Base-by-base conservation (phyloP, 495 filamentous ascomycete species). In the Lophium mytilinum region DNA sequence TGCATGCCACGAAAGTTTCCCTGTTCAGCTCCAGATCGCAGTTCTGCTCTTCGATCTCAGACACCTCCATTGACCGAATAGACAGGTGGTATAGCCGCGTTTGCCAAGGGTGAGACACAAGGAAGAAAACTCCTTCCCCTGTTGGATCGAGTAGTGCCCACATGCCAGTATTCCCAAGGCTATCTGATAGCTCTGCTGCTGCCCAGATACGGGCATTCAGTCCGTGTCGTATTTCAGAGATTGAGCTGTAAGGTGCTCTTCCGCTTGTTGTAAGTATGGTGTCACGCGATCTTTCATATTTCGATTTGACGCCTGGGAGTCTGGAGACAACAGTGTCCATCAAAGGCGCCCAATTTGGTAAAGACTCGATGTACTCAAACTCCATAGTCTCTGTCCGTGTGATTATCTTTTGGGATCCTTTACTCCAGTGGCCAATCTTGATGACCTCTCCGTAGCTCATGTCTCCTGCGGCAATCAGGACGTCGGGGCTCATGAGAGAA, bases 271-370 rank as follows among this genome's bases (percentile, higher is more conserved):
- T 45, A 42, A 71, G 65, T 11, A 72, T 48, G 21, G 42, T 52
- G 6, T 62, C 51, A 19, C 61, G 60, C 5, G 56, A 36, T 11
- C 55, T 41, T 9, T 55, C 36, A 51, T n/a, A 43, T 9, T 24
- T 18, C 7, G 19, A 24, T 19, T 53, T 41, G 14, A 60, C 45
- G 11, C 49, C 47, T 40, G 63, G 54, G 47, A 56, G 50, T 24
- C 55, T 33, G 34, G 81, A 73, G 18, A 80, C 75, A 36, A 56
- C 30, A 10, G 88, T 80, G 68, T 96, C 90, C 17, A 81, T 78
- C 19, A 84, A 78, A 0, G 93, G 90, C 0, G 88, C 80, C 91
- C 90, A 96, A 65, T 90, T 96, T 34, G 84, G 78, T 42, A 89
- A 80, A n/a, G 74, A 75, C 52, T 83, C 78, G 33, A 81, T 63